Evolutionary conservation across 139 green algal species (phyloP), one percentile per base, ranked within the genome.

Genomic region (Prasinococcaceae sp.): DNA sequence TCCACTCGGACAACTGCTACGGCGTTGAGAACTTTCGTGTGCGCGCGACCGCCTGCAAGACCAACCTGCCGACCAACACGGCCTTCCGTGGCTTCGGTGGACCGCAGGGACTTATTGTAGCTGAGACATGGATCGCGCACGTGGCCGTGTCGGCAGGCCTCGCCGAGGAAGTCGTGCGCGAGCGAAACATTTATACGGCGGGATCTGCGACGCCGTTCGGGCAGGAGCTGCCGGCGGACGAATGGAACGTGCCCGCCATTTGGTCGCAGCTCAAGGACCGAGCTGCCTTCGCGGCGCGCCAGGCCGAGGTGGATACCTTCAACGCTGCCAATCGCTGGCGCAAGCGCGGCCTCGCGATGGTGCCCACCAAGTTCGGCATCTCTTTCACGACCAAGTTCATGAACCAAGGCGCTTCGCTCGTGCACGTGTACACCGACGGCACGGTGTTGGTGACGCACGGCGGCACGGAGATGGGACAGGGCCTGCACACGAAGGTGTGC

Each of bases 391-490:
- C 59, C 53, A 72, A 82, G 54, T 85, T 88, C 40, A 58, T 92
- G 40, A 93, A 93, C 66, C 80, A 90, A 64, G 85, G 72, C 2
- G 89, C 81, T 1, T 81, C 88, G 25, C 72, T 97, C 59, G 87
- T 97, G 61, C 85, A 97, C 66, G 53, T 94, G 24, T 95, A 93
- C 65, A 79, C 77, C 8, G 89, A 97, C 40, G 89, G 89, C 49
- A 92, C 78, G 0, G 84, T 92, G 37, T 68, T 95, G 55, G 83
- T 97, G 10, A 92, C 83, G 0, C 89, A 97, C 45, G 86, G 89
- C 3, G 88, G 88, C 8, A 86, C 96, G 55, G 88, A 97, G 78
- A 97, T 97, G 88, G 88, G 88, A 0, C 88, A 97, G 76, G 88
- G 88, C 3, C 78, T 97, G 58, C 88, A 95, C 77, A 97, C 86